These are phyloP conservation scores for Phytophthora boehmeriae DNA, from an alignment of 352 stramenopile species.

Conservation along the genomic window DNA sequence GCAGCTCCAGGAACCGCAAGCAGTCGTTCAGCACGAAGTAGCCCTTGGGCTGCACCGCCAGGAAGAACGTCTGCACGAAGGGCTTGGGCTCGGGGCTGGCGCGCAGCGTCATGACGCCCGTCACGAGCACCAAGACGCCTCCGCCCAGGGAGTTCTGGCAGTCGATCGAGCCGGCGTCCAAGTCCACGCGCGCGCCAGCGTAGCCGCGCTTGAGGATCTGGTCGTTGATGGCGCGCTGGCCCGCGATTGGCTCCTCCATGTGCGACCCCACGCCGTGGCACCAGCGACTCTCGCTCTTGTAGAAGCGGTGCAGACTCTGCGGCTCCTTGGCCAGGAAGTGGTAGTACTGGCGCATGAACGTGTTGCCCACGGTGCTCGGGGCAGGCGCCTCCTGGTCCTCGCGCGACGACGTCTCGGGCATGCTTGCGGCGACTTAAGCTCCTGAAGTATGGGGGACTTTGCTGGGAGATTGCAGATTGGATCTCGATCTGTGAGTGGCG, in stretches of 20 bases:
- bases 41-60: conserved; percentile 86
- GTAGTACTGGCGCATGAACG: conserved; percentile 92
- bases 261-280: conserved; percentile 81
- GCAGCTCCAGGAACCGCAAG: conserved; percentile 82
- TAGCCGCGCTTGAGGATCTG: conserved; percentile 84
- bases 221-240: conserved; percentile 84
- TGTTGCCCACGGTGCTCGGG: conserved; percentile 77
- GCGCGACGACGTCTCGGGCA: conserved; percentile 53
- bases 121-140: conserved; percentile 86
- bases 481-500: conserved; percentile 22
- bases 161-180: conserved; percentile 87
- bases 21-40: conserved; percentile 91
- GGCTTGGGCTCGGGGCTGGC: conserved; percentile 56
- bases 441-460: background rate
- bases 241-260: conserved; percentile 80
- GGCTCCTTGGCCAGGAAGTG: conserved; percentile 86
- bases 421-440: conserved; percentile 13
- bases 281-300: conserved; percentile 87
- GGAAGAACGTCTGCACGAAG: conserved; percentile 90
- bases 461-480: conserved; percentile 39
- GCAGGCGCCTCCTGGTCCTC: conserved; percentile 54
- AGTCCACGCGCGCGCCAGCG: conserved; percentile 73
- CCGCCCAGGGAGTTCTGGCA: conserved; percentile 76
- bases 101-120: conserved; percentile 84
- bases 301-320: conserved; percentile 87